A percentile compares a stretch with the other conserved stretches of the same genome.
Conservation (phyloP, 2,329 filamentous ascomycete genomes). For the Atkinsonella texensis region DNA sequence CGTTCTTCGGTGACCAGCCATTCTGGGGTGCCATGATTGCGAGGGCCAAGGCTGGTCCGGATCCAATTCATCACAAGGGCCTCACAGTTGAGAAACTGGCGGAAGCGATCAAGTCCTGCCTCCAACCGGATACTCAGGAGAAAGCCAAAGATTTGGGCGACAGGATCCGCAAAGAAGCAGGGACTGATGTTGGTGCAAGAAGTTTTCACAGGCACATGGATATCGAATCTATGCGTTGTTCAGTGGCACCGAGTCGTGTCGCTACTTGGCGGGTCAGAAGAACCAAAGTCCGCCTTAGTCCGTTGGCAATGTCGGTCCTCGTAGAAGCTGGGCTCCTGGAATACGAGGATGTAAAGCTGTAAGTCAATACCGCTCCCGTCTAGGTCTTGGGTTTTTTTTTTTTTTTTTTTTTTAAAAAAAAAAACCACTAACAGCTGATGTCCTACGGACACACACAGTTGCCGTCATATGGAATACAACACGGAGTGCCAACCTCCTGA, state of each 20-base stretch:
- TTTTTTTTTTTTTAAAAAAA: background rate
- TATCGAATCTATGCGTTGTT: constrained; percentile 55
- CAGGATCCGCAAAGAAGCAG: constrained; percentile 55
- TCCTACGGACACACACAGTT: constrained; percentile 24
- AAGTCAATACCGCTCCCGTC: constrained; percentile 19
- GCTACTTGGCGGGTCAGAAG: constrained; percentile 67
- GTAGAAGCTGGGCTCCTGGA: constrained; percentile 52
- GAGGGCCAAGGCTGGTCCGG: constrained; percentile 58
- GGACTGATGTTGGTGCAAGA: constrained; percentile 49
- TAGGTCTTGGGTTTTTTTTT: too few relatives aligned
- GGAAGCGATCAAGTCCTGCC: constrained; percentile 47
- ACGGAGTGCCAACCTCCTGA: constrained; percentile 70
- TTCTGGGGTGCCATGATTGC: constrained; percentile 75
- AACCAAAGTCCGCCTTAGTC: constrained; percentile 55
- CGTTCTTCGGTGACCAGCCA: constrained; percentile 78
- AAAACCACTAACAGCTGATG: constrained; percentile 5
- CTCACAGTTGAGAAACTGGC: constrained; percentile 55
- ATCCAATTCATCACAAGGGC: constrained; percentile 56
- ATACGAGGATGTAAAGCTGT: constrained; percentile 64
- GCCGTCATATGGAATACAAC: constrained; percentile 52
- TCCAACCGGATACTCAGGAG: constrained; percentile 46
- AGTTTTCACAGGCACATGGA: constrained; percentile 63
- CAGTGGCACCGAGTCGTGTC: constrained; percentile 51
- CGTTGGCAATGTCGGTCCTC: constrained; percentile 59
- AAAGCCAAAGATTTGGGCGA: constrained; percentile 46